Evolutionary conservation across 768 basidiomycete species (phyloP), one percentile per base, ranked within the genome.

Genomic region (Favolaschia claudopus): DNA sequence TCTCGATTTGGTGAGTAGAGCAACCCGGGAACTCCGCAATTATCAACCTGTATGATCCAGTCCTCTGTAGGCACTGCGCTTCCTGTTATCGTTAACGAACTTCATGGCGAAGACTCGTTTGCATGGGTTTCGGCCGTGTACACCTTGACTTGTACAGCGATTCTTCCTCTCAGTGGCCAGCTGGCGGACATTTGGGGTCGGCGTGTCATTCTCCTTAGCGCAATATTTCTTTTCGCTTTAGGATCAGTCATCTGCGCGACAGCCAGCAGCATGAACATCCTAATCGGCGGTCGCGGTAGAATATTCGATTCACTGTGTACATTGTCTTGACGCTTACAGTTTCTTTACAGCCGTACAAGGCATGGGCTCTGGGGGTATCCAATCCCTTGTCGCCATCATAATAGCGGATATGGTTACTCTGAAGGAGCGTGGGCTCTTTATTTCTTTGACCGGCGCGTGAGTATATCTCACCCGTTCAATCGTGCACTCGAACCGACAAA

Each of bases 51-150:
- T n/a, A n/a, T n/a, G n/a, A n/a, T n/a, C n/a, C n/a, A n/a, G n/a
- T n/a, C n/a, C n/a, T n/a, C 57, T 28, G 55, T 63, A 1, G 58
- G 56, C 13, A 76, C 74, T 0, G 74, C 74, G 0, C 61, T 71
- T 1, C 71, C 69, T 9, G 62, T 59, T 25, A 76, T 77, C 27
- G 67, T 69, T 12, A 40, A 39, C 17, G 69, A 69, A 29, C 64
- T 78, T 17, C 32, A 70, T 38, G 60, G 67, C 7, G 47, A 50
- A 32, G 64, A 73, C 32, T n/a, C n/a, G n/a, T 79, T 76, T 49
- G 58, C 71, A 0, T 82, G 81, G 81, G 64, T 81, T 24, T 77
- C 73, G 3, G 65, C 72, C 2, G 72, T 77, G 9, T 82, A 77
- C 48, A 68, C 76, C 1, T 68, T 82, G n/a, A 59, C 78, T 7